Percentiles rank a stretch among this genome's conserved stretches.
Conservation (phyloP, 352 stramenopile genomes). For the Paralagenidium karlingii region DNA sequence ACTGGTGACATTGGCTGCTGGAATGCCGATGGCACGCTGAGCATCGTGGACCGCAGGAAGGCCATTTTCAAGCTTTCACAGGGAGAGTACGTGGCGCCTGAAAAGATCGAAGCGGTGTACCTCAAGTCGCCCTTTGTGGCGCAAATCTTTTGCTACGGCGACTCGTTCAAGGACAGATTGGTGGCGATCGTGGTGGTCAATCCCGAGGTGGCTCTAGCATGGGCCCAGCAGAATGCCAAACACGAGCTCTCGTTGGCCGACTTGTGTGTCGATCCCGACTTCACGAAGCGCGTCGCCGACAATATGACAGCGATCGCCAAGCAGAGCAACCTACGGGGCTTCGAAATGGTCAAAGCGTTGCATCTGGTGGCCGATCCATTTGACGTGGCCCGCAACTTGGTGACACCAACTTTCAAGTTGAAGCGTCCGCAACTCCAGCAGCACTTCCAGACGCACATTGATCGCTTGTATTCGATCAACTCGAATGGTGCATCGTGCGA, state of each 20-base stretch:
- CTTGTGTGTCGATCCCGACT: constrained; percentile 13
- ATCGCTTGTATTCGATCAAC: constrained; percentile 76
- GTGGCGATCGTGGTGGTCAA: constrained; percentile 93
- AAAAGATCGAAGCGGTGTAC: constrained; percentile 96
- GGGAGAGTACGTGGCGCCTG: constrained; percentile 93
- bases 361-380: constrained; percentile 81
- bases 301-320: constrained; percentile 61
- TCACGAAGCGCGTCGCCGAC: constrained; percentile 48
- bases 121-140: constrained; percentile 83
- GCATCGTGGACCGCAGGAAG: constrained; percentile 88
- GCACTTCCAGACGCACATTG: constrained; percentile 69
- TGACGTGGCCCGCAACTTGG: constrained; percentile 82
- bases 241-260: constrained; percentile 7
- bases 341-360: constrained; percentile 86
- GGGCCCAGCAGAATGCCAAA: constrained; percentile 38
- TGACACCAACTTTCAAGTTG: constrained; percentile 96
- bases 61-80: constrained; percentile 91
- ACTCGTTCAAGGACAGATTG: constrained; percentile 89
- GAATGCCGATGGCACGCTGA: constrained; percentile 84
- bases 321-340: constrained; percentile 74
- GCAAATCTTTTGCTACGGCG: constrained; percentile 91
- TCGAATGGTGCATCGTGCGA: no score
- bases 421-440: constrained; percentile 87
- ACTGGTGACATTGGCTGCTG: constrained; percentile 95
- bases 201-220: constrained; percentile 70